Evolutionary conservation across 352 stramenopile genomes (phyloP), one percentile per base, ranked within the genome.

Genomic region (Phytophthora europaea): DNA sequence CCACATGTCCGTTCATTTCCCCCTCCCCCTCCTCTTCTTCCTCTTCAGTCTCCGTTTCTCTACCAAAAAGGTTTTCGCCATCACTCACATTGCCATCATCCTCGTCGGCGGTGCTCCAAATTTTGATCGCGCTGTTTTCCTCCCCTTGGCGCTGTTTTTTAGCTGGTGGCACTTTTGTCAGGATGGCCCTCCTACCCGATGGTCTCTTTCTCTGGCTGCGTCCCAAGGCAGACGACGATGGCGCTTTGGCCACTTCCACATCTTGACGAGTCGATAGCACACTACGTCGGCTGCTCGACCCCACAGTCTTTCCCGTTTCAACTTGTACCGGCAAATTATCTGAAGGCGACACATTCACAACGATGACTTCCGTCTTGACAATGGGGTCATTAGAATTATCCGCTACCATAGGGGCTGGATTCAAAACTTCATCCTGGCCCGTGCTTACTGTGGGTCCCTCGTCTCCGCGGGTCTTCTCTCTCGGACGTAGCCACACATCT

Each of bases 401-500:
- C 18, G 7, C 10, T 23, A 23, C 45, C 18, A 51, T 8, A 4
- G 16, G 45, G 10, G n/a, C 45, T 23, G 18, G 18, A 9, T 9
- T 51, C 18, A 51, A 13, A 26, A 12, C 18, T 51, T 18, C 6
- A 15, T 51, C 18, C 38, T 38, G n/a, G 5, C 7, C 51, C 8
- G 23, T 38, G 2, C 15, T 23, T 3, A 16, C 26, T 20, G 15
- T 15, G 38, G 23, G 50, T 43, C 77, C 12, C 33, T 12, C 20
- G 6, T 55, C 20, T 33, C 48, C 48, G 22, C 20, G 20, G 13
- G 12, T 13, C 23, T 33, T 55, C 20, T 33, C 48, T 50, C 53
- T 43, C 12, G 62, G 58, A 12, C 55, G 70, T 64, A 88, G 84
- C 84, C 84, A 91, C 3, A 90, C 34, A 18, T 81, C 78, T 61